A percentile compares a stretch with the other conserved stretches of the same genome.
These are phyloP conservation scores for Prunus yedoensis DNA, from an alignment of 331 rosid genomes.

Conservation along the genomic window DNA sequence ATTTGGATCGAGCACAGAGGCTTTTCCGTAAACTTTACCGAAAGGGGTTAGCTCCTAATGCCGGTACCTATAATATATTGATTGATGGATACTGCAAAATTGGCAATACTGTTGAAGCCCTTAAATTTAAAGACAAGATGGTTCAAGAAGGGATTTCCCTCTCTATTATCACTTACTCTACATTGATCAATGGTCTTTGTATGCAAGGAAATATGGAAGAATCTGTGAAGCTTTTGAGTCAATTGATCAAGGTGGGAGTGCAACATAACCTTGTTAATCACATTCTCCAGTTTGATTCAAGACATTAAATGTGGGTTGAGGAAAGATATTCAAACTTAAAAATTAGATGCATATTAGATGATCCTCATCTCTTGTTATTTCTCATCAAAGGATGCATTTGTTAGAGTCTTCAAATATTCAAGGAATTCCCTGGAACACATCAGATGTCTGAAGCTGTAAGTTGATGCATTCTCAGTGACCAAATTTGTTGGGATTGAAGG, in stretches of 20 bases:
- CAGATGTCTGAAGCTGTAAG: too few relatives aligned
- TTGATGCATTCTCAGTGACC: too few relatives aligned
- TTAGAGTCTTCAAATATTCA: not conserved
- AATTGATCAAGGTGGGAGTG: conserved; percentile 19
- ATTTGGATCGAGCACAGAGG: conserved; percentile 67
- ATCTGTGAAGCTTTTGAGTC: conserved; percentile 23
- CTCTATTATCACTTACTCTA: conserved; percentile 34
- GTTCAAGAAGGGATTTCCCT: conserved; percentile 44
- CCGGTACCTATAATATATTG: conserved; percentile 66
- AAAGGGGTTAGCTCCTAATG: conserved; percentile 74
- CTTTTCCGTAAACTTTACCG: conserved; percentile 65
- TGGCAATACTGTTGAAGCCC: conserved; percentile 66
- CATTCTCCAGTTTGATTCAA: conserved; percentile 18
- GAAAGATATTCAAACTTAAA: not conserved
- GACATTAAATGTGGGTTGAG: not conserved
- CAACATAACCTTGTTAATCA: conserved; percentile 4
- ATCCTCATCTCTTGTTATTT: not conserved
- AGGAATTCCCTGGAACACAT: too few relatives aligned
- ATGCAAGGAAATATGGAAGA: conserved; percentile 30
- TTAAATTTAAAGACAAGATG: conserved; percentile 67
- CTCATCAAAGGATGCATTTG: not conserved
- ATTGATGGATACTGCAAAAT: conserved; percentile 51
- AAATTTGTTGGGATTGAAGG: too few relatives aligned
- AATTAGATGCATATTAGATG: not conserved
- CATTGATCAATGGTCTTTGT: conserved; percentile 34